Conservation (phyloP, 2,329 filamentous ascomycete genomes). For the Arachnopeziza araneosa region DNA sequence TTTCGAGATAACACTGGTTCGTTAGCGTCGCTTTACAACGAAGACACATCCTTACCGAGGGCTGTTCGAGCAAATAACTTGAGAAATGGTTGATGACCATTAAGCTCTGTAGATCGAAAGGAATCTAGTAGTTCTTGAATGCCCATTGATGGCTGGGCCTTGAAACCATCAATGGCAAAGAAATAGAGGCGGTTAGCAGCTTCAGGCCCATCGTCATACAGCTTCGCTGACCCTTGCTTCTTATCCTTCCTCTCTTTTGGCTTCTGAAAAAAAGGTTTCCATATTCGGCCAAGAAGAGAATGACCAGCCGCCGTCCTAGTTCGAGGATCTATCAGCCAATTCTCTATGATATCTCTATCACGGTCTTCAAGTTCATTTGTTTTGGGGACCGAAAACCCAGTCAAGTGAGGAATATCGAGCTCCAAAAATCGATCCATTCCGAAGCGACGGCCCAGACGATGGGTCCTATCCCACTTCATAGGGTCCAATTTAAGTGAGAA, state of each 20-base stretch:
- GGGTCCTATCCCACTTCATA: slow-evolving; percentile 42
- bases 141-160: slow-evolving; percentile 25
- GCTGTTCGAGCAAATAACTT: slow-evolving; percentile 56
- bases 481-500: slow-evolving; percentile 45
- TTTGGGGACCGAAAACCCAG: slow-evolving; percentile 25
- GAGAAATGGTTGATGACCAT: slow-evolving; percentile 40
- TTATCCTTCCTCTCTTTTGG: slow-evolving; percentile 22
- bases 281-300: slow-evolving; percentile 23
- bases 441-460: slow-evolving; percentile 50
- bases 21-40: background rate
- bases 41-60: slow-evolving; percentile 38
- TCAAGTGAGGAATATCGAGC: slow-evolving; percentile 43
- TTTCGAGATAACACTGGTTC: slow-evolving; percentile 42
- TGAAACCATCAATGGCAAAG: slow-evolving; percentile 47
- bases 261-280: slow-evolving; percentile 28
- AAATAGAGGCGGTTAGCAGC: slow-evolving; percentile 42
- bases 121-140: slow-evolving; percentile 44
- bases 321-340: slow-evolving; percentile 33
- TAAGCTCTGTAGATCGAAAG: slow-evolving; percentile 43
- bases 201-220: slow-evolving; percentile 27
- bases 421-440: slow-evolving; percentile 55
- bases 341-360: slow-evolving; percentile 32
- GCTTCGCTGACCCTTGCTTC: slow-evolving; percentile 32
- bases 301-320: slow-evolving; percentile 10
- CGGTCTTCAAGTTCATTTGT: slow-evolving; percentile 30